Conservation (phyloP, 208 protist species). For the Acanthamoeba lenticulata region DNA sequence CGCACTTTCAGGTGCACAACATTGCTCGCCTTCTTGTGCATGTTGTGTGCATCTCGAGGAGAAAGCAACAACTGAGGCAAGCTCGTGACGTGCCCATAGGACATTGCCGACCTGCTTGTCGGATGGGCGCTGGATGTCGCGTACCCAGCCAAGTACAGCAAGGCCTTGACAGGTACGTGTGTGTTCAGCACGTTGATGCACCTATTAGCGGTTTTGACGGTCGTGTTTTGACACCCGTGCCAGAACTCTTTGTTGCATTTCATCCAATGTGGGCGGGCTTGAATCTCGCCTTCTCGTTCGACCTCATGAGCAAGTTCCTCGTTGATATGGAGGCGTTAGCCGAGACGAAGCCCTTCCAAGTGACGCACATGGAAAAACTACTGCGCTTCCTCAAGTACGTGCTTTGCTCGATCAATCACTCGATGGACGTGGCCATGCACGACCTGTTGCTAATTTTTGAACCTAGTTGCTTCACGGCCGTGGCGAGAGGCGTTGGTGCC, state of each 20-base stretch:
- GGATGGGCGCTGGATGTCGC: slow-evolving; percentile 32
- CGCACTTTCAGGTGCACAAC: slow-evolving; percentile 4
- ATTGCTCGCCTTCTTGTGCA: not conserved
- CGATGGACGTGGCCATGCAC: not conserved
- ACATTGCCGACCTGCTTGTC: slow-evolving; percentile 35
- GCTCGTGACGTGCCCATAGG: not conserved
- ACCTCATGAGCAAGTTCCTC: slow-evolving; percentile 45
- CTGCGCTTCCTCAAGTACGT: slow-evolving; percentile 52
- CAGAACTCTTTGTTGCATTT: slow-evolving; percentile 44
- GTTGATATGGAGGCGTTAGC: slow-evolving; percentile 50
- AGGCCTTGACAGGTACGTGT: not conserved
- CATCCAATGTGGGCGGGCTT: slow-evolving; percentile 42
- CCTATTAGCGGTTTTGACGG: not conserved
- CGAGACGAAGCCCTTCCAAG: not conserved
- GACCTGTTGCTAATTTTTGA: not conserved
- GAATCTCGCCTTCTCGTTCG: slow-evolving; percentile 30
- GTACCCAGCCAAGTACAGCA: slow-evolving; percentile 28
- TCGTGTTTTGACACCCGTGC: not conserved
- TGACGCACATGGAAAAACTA: slow-evolving; percentile 8
- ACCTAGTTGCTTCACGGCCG: slow-evolving; percentile 15
- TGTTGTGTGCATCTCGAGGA: too few species aligned
- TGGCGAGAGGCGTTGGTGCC: not conserved
- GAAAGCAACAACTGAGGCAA: too few species aligned
- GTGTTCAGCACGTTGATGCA: not conserved
- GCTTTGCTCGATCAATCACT: not conserved